phyloP scores from a whole-genome alignment of 371 early-diverging fungal genomes.

The Zychaea mexicana region DNA sequence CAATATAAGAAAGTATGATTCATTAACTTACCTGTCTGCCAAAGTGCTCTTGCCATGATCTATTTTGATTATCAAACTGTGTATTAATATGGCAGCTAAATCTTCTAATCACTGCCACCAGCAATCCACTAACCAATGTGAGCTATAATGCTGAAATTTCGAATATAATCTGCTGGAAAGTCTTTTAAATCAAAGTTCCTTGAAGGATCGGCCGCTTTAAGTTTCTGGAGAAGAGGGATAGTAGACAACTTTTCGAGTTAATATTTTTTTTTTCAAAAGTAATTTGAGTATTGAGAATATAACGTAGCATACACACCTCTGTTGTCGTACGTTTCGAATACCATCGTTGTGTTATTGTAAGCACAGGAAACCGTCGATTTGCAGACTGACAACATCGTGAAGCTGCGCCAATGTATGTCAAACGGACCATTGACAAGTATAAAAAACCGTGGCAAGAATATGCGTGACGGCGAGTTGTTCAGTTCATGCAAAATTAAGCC shows the following conservation, averaged over 20 bases:
- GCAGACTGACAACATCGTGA: neutral
- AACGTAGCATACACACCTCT: neutral
- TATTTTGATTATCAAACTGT: neutral
- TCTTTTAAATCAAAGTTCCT: slow-evolving; percentile 50
- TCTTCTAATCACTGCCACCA: too few species aligned
- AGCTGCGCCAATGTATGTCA: neutral
- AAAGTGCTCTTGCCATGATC: slow-evolving; percentile 96
- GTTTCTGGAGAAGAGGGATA: slow-evolving; percentile 31
- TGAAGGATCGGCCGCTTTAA: slow-evolving; percentile 44
- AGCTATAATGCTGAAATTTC: slow-evolving; percentile 97
- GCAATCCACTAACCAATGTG: slow-evolving; percentile 75
- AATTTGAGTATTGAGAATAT: neutral
- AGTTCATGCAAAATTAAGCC: neutral
- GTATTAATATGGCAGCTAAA: neutral
- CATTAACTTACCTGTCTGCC: slow-evolving; percentile 71
- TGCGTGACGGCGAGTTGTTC: neutral
- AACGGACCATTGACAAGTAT: neutral
- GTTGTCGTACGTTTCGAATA: slow-evolving; percentile 9
- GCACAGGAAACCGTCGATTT: neutral
- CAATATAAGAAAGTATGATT: neutral
- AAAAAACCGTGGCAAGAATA: neutral
- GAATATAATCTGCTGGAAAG: slow-evolving; percentile 80
- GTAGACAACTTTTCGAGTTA: too few species aligned
- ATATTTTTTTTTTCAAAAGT: neutral
- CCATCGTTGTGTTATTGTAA: neutral